These are phyloP conservation scores for Bipolaris sorokiniana DNA, from an alignment of 2,329 filamentous ascomycete species.

Conservation along the genomic window DNA sequence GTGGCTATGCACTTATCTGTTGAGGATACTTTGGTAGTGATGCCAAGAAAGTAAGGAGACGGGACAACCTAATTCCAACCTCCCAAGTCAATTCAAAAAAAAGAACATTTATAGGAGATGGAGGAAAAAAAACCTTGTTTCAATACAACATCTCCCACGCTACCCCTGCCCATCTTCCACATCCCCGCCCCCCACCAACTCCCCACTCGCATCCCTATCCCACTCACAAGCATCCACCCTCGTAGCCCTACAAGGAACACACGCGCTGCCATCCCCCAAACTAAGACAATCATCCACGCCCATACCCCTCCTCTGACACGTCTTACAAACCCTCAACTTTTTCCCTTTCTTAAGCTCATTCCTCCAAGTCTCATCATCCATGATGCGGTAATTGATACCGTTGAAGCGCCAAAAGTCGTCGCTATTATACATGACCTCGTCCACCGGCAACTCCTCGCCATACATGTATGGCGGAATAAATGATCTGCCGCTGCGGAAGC, in stretches of 20 bases:
- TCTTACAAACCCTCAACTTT: slow-evolving; percentile 21
- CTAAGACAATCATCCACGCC: slow-evolving; percentile 21
- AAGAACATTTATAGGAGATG: too few relatives aligned
- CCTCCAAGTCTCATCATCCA: slow-evolving; percentile 33
- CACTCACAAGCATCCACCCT: slow-evolving; percentile 16
- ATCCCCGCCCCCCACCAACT: background rate
- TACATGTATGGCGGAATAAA: slow-evolving; percentile 48
- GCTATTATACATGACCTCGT: slow-evolving; percentile 39
- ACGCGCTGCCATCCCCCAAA: slow-evolving; percentile 24
- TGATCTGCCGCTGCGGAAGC: slow-evolving; percentile 21
- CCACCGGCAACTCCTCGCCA: slow-evolving; percentile 39
- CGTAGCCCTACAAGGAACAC: slow-evolving; percentile 19
- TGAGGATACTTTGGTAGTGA: background rate
- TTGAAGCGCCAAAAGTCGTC: slow-evolving; percentile 37
- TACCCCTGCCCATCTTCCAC: background rate
- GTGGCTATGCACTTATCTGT: too few relatives aligned
- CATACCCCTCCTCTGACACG: slow-evolving; percentile 14
- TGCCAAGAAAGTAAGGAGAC: background rate
- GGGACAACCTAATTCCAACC: too few relatives aligned
- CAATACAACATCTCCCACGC: too few relatives aligned
- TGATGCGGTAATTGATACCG: slow-evolving; percentile 30
- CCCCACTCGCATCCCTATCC: slow-evolving; percentile 5
- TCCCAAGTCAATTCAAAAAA: background rate
- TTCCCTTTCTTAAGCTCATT: slow-evolving; percentile 19
- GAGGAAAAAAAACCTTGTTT: too few relatives aligned